These are phyloP conservation scores for Kwoniella mangroviensis DNA, from an alignment of 768 basidiomycete species.

Conservation along the genomic window DNA sequence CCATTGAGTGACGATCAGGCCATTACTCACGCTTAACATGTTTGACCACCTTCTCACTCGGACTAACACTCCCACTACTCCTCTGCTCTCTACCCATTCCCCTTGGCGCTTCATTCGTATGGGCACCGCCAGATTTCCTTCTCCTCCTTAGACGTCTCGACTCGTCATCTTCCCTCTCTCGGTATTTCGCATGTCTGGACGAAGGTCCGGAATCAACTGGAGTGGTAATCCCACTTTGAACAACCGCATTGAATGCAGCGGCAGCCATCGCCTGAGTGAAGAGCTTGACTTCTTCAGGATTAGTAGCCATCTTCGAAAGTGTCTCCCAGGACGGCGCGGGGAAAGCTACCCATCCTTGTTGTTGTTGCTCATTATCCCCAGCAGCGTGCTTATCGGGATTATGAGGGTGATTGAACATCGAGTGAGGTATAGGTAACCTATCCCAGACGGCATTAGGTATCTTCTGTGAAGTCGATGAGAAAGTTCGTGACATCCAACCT, in stretches of 20 bases:
- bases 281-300: conserved; percentile 45
- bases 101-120: background rate
- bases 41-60: conserved; percentile 29
- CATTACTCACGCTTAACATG: conserved; percentile 40
- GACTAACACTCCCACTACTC: conserved; percentile 19
- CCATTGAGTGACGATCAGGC: background rate
- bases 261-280: conserved; percentile 46
- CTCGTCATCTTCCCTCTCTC: conserved; percentile 8
- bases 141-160: conserved; percentile 11
- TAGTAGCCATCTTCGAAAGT: conserved; percentile 39
- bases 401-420: conserved; percentile 14
- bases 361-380: background rate
- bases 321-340: conserved; percentile 52
- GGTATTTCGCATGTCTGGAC: background rate
- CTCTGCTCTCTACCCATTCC: conserved; percentile 12
- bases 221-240: conserved; percentile 38
- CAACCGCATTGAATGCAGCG: conserved; percentile 42
- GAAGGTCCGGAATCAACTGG: background rate
- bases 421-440: conserved; percentile 37
- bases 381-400: background rate
- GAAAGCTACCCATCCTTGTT: conserved; percentile 42
- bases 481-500: conserved; percentile 44
- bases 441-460: conserved; percentile 43
- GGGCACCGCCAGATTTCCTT: conserved; percentile 22
- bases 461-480: conserved; percentile 39